Evolutionary conservation across 345 rosid genomes (phyloP).

Genomic region (Salix arbutifolia): DNA sequence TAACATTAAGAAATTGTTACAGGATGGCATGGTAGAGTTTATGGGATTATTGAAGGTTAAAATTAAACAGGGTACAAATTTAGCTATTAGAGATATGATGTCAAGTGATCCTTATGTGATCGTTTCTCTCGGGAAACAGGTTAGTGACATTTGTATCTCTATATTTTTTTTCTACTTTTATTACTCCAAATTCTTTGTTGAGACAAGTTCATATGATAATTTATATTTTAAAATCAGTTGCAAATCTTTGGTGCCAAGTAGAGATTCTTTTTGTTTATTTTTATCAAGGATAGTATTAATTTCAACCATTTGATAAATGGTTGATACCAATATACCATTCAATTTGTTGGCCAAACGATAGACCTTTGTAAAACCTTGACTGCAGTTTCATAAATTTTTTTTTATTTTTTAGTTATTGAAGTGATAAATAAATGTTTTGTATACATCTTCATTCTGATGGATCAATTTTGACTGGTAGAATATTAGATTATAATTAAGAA

Average conservation of each 20-base stretch:
- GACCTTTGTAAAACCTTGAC: not conserved
- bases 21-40: slow-evolving; percentile 83
- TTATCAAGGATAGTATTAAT: not conserved
- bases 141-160: slow-evolving; percentile 17
- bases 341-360: not conserved
- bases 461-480: not conserved
- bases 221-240: not conserved
- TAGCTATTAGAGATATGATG: slow-evolving; percentile 90
- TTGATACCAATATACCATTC: not conserved
- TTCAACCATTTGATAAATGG: not conserved
- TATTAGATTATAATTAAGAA: not conserved
- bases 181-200: not conserved
- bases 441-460: not conserved
- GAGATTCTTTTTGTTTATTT: not conserved
- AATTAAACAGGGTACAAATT: slow-evolving; percentile 62
- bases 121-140: slow-evolving; percentile 82
- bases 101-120: slow-evolving; percentile 93
- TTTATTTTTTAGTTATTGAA: not conserved
- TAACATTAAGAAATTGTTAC: slow-evolving; percentile 27
- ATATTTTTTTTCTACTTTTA: not conserved
- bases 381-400: not conserved
- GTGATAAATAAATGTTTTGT: not conserved
- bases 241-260: not conserved
- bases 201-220: not conserved
- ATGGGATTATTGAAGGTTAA: slow-evolving; percentile 80